Evolutionary conservation across 2,329 filamentous ascomycete genomes (phyloP).

Genomic region (Trichoderma arundinaceum): DNA sequence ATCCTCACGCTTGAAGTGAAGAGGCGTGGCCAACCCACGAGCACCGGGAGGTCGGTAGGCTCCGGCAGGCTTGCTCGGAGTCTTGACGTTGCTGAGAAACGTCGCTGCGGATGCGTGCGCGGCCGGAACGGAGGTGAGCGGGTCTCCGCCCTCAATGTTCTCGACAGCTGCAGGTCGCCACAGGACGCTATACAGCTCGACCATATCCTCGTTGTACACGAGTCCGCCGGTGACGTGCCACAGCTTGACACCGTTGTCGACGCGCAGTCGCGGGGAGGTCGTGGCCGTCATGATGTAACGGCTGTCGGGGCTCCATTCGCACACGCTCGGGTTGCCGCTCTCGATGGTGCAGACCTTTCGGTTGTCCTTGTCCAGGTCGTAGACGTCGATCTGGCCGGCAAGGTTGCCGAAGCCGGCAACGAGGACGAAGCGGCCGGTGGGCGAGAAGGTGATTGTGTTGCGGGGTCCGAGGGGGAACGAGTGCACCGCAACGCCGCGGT

Average conservation of each 20-base stretch:
- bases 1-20: slow-evolving; percentile 97
- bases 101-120: slow-evolving; percentile 83
- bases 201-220: slow-evolving; percentile 96
- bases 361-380: slow-evolving; percentile 94
- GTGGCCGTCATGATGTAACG: slow-evolving; percentile 97
- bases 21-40: slow-evolving; percentile 82
- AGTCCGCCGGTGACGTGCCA: slow-evolving; percentile 89
- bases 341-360: slow-evolving; percentile 92
- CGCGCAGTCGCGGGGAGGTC: slow-evolving; percentile 89
- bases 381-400: slow-evolving; percentile 96
- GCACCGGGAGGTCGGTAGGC: slow-evolving; percentile 95
- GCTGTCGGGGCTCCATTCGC: slow-evolving; percentile 96
- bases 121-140: slow-evolving; percentile 73
- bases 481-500: slow-evolving; percentile 80
- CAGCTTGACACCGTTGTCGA: slow-evolving; percentile 94
- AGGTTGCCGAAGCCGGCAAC: slow-evolving; percentile 97
- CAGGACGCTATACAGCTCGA: slow-evolving; percentile 86
- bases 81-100: slow-evolving; percentile 86
- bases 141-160: slow-evolving; percentile 67
- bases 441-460: slow-evolving; percentile 95
- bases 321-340: slow-evolving; percentile 93
- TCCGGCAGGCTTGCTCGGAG: slow-evolving; percentile 94
- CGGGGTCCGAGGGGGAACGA: slow-evolving; percentile 85
- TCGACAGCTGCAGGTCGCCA: slow-evolving; percentile 80
- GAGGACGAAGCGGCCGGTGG: slow-evolving; percentile 88